These are phyloP conservation scores for Yarrowia deformans DNA, from an alignment of 805 yeast genomes.

Conservation along the genomic window DNA sequence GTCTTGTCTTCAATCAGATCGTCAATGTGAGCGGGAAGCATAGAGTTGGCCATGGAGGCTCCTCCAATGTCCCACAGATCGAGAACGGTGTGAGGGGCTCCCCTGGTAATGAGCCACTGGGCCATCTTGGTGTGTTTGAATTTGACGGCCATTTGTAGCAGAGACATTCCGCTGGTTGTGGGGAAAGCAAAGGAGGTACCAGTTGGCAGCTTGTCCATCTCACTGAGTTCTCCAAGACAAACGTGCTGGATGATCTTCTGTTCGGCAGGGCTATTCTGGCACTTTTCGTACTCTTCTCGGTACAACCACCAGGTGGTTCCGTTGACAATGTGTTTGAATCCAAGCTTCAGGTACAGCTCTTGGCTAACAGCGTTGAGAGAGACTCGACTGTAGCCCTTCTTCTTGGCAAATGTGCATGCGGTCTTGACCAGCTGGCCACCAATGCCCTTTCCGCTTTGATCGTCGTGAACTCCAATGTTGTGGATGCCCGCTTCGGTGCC, in stretches of 20 bases:
- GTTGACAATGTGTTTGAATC: constrained; percentile 16
- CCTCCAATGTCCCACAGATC: constrained; percentile 29
- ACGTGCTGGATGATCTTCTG: constrained; percentile 27
- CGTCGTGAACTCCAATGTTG: constrained; percentile 6
- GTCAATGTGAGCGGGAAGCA: constrained; percentile 21
- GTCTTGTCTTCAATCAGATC: constrained; percentile 17
- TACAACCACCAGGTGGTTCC: constrained; percentile 27
- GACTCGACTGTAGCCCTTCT: not conserved
- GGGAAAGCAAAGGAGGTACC: not conserved
- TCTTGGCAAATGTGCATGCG: constrained; percentile 2
- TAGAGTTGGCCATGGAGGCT: not conserved
- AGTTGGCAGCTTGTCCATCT: not conserved
- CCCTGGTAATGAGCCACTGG: constrained; percentile 25
- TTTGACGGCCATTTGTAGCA: constrained; percentile 21
- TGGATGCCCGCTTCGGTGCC: constrained; percentile 25
- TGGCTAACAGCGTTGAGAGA: constrained; percentile 12
- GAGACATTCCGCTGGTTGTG: not conserved
- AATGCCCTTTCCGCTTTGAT: constrained; percentile 6
- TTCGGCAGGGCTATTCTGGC: not conserved
- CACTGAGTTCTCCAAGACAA: not conserved
- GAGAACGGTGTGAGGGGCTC: constrained; percentile 7
- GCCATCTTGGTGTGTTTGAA: constrained; percentile 10
- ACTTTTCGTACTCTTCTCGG: constrained; percentile 25
- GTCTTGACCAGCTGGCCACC: constrained; percentile 6
- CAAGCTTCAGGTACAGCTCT: constrained; percentile 6